A percentile compares a stretch with the other conserved stretches of the same genome.
Conservation (phyloP, 1,139 yeast genomes). For the Spathaspora jeffriesii region DNA sequence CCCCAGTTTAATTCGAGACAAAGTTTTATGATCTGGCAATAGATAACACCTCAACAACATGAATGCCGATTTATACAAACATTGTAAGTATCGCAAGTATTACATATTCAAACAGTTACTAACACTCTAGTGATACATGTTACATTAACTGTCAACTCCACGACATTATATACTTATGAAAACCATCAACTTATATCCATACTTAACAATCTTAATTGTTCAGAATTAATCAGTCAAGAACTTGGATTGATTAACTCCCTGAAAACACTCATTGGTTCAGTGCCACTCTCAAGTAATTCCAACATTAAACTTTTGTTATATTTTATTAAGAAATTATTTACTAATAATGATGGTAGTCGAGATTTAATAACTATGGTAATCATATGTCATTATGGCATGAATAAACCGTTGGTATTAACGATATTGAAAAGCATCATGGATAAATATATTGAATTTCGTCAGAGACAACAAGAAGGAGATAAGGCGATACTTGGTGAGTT, state of each 20-base stretch:
- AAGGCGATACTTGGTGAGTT: constrained; percentile 45
- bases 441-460: constrained; percentile 45
- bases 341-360: constrained; percentile 44
- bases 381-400: constrained; percentile 44
- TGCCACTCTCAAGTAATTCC: constrained; percentile 31
- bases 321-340: constrained; percentile 48
- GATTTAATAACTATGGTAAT: constrained; percentile 53
- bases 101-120: constrained; percentile 8
- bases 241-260: constrained; percentile 53
- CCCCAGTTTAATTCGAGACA: neutral
- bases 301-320: constrained; percentile 40
- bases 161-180: constrained; percentile 58
- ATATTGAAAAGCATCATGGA: constrained; percentile 51
- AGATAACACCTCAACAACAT: neutral
- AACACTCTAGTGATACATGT: constrained; percentile 37
- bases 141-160: constrained; percentile 53
- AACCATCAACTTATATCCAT: constrained; percentile 40
- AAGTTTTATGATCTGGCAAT: neutral
- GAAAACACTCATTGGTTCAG: constrained; percentile 44
- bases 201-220: constrained; percentile 46
- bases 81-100: constrained; percentile 25
- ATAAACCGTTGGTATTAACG: constrained; percentile 46
- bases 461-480: constrained; percentile 15
- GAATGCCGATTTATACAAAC: constrained; percentile 24
- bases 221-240: constrained; percentile 56